Evolutionary conservation across 2,329 filamentous ascomycete genomes (phyloP).

Genomic region (Huntiella moniliformis): DNA sequence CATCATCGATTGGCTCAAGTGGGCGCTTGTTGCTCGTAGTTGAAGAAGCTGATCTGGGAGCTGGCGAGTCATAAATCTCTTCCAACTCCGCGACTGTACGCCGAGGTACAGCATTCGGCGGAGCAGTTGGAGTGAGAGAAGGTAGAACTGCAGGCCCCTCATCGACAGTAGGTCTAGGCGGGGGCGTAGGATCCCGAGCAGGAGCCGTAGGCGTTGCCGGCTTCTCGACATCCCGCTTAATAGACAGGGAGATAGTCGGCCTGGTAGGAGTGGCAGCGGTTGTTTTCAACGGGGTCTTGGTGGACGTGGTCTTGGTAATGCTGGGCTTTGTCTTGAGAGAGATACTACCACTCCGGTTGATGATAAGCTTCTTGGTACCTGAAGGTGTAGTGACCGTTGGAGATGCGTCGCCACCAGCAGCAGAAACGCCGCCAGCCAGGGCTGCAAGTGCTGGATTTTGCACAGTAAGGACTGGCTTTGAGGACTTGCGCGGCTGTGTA

Average conservation of each 20-base stretch:
- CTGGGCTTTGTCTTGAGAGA: slow-evolving; percentile 9
- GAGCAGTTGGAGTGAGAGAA: not conserved
- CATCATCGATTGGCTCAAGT: slow-evolving; percentile 1
- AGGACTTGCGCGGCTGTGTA: slow-evolving; percentile 12
- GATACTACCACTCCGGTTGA: slow-evolving; percentile 12
- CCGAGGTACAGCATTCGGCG: not conserved
- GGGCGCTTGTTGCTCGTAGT: slow-evolving; percentile 7
- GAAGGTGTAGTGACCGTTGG: not conserved
- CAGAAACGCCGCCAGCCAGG: not conserved
- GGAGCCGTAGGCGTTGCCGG: not conserved
- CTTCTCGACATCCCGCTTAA: slow-evolving; percentile 11
- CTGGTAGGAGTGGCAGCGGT: slow-evolving; percentile 1
- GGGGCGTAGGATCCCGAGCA: not conserved
- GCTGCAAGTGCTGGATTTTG: not conserved
- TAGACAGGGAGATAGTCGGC: slow-evolving; percentile 10
- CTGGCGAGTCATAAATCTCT: slow-evolving; percentile 1
- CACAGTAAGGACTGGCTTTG: slow-evolving; percentile 2
- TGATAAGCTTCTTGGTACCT: slow-evolving; percentile 12
- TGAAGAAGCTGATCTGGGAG: not conserved
- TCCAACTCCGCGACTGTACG: slow-evolving; percentile 5
- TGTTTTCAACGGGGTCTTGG: not conserved
- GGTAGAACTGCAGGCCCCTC: too few relatives aligned
- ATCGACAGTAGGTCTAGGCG: too few relatives aligned
- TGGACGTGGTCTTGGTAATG: slow-evolving; percentile 3
- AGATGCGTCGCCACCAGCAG: not conserved